phyloP scores from a whole-genome alignment of 2,329 filamentous ascomycete species.

The Colletotrichum sp. region DNA sequence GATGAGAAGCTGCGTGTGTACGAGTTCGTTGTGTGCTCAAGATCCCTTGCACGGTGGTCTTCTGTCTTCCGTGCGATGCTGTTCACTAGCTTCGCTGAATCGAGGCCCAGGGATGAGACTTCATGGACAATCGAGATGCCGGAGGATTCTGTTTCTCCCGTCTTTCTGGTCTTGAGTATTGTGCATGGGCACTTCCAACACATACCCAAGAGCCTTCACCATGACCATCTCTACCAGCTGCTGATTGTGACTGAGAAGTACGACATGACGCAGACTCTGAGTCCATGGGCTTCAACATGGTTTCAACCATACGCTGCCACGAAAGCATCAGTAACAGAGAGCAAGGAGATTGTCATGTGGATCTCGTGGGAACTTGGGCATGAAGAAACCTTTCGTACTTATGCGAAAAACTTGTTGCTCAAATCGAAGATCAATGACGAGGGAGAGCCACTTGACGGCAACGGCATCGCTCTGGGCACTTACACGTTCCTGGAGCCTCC shows the following conservation, averaged over 20 bases:
- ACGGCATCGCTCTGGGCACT: not conserved
- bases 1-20: accelerated
- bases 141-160: not conserved
- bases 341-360: not conserved
- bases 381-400: accelerated
- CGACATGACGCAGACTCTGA: not conserved
- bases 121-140: not conserved
- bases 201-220: not conserved
- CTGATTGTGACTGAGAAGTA: not conserved
- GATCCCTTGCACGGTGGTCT: not conserved
- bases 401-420: not conserved
- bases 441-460: not conserved
- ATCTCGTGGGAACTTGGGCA: not conserved
- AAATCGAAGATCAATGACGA: not conserved
- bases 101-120: not conserved
- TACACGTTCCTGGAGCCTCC: not conserved
- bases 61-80: not conserved
- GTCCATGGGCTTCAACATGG: not conserved
- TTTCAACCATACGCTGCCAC: not conserved
- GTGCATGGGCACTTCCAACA: not conserved
- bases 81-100: not conserved
- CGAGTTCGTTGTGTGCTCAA: not conserved
- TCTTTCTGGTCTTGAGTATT: not conserved
- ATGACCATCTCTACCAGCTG: not conserved
- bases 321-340: accelerated